These are phyloP conservation scores for Didymella lethalis DNA, from an alignment of 2,329 filamentous ascomycete species.

Conservation along the genomic window DNA sequence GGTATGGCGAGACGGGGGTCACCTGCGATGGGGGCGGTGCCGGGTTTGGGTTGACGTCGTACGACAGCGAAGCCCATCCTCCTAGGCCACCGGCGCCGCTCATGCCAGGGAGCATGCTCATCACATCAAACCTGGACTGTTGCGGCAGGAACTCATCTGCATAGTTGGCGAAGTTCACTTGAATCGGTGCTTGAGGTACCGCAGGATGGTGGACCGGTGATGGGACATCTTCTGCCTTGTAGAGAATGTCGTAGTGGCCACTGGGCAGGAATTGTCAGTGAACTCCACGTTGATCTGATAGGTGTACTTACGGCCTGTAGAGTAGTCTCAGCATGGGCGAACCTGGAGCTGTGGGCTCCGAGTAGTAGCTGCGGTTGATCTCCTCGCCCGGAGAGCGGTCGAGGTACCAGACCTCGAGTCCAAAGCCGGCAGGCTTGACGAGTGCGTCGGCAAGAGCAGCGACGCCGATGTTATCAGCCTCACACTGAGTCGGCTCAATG, in stretches of 20 bases:
- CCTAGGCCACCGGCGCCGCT: conserved; percentile 48
- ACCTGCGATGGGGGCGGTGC: conserved; percentile 41
- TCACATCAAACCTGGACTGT: conserved; percentile 44
- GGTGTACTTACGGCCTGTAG: conserved; percentile 67
- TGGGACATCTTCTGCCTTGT: conserved; percentile 67
- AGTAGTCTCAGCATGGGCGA: conserved; percentile 72
- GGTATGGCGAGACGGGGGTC: conserved; percentile 44
- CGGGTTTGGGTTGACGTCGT: conserved; percentile 47
- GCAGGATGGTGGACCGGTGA: conserved; percentile 38
- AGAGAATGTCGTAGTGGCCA: conserved; percentile 94
- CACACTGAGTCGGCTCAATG: conserved; percentile 77
- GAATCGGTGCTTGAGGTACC: conserved; percentile 41
- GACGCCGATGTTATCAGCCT: conserved; percentile 92
- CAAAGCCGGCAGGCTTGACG: conserved; percentile 78
- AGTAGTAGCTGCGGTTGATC: conserved; percentile 72
- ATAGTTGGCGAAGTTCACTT: conserved; percentile 49
- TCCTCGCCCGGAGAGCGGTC: conserved; percentile 81
- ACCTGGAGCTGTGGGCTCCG: conserved; percentile 61
- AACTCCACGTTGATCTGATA: not conserved
- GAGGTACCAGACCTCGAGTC: conserved; percentile 88
- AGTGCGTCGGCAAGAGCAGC: conserved; percentile 79
- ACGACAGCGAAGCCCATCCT: conserved; percentile 47
- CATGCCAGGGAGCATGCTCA: conserved; percentile 57
- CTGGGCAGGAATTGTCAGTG: conserved; percentile 48
- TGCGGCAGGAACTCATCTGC: conserved; percentile 53